Evolutionary conservation across 129 eudicot species (phyloP), one percentile per base, ranked within the genome.

Genomic region (Logfia minima): DNA sequence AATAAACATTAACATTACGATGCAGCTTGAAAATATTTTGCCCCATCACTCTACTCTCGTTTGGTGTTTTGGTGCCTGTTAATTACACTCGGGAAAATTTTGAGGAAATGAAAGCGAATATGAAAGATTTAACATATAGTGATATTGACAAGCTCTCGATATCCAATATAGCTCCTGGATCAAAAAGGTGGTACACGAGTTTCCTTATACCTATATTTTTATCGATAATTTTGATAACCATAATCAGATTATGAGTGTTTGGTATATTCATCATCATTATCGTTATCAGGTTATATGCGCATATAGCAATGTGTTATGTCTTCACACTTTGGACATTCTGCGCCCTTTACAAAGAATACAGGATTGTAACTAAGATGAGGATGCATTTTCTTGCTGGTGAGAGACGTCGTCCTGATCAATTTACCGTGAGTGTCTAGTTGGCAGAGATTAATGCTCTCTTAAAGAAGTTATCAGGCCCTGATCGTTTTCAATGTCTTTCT

Each of bases 21-120:
- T 84, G 97, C 96, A 93, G 98, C 39, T 83, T 93, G 87, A 93
- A 93, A 75, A 91, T 93, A 77, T 93, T 93, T 86, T 90, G 81
- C 81, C 98, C 98, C 2, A 93, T 93, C 51, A 68, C 97, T 62
- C 8, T 86, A 29, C 96, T 93, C 77, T 86, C 97, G 62, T 93
- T 93, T 85, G 88, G 83, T 34, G 93, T 93, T 11, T 77, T 93
- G 85, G 96, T 93, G 61, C 98, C 98, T 75, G 89, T 93, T 39
- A 93, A 93, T 86, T 93, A 88, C 83, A 88, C 93, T 0, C 96
- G 96, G 68, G 74, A 75, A 59, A 73, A 87, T 61, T 78, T 93
- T 32, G 96, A 83, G 71, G 61, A 62, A 35, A 2, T 79, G 55
- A 72, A 21, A 68, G 68, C 43, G 21, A 83, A 73, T 69, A 78